Percentiles rank a stretch among this genome's conserved stretches.
Conservation (phyloP, 208 protist species). For the Leishmania tarentolae region DNA sequence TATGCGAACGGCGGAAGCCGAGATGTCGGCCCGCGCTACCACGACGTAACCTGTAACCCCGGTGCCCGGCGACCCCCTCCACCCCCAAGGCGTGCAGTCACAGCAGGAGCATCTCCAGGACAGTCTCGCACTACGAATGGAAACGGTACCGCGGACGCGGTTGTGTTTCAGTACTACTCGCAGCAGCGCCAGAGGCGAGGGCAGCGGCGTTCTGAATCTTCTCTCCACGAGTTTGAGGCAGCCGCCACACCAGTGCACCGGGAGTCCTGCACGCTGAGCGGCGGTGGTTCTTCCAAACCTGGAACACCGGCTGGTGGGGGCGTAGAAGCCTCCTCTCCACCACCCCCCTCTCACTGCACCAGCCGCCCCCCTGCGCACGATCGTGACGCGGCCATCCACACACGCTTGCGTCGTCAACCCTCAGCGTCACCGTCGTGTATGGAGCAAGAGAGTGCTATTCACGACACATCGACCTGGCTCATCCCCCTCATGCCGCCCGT, state of each 20-base stretch:
- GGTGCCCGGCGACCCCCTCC: neutral
- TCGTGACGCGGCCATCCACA: neutral
- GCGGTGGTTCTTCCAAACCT: neutral
- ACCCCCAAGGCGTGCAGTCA: neutral
- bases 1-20: neutral
- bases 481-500: neutral
- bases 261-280: neutral
- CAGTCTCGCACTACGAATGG: neutral
- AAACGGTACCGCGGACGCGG: constrained; percentile 18
- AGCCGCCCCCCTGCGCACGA: neutral
- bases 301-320: neutral
- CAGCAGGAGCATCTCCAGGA: neutral
- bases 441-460: neutral
- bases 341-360: neutral
- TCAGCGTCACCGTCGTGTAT: neutral
- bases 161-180: constrained; percentile 34
- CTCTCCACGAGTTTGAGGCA: neutral
- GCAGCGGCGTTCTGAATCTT: constrained; percentile 2
- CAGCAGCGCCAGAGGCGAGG: constrained; percentile 10
- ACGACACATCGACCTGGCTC: constrained; percentile 10
- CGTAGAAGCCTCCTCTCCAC: neutral
- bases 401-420: neutral
- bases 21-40: neutral
- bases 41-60: neutral
- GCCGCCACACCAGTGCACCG: neutral